These are phyloP conservation scores for Prunus armeniaca DNA, from an alignment of 306 rosid species.

Conservation along the genomic window DNA sequence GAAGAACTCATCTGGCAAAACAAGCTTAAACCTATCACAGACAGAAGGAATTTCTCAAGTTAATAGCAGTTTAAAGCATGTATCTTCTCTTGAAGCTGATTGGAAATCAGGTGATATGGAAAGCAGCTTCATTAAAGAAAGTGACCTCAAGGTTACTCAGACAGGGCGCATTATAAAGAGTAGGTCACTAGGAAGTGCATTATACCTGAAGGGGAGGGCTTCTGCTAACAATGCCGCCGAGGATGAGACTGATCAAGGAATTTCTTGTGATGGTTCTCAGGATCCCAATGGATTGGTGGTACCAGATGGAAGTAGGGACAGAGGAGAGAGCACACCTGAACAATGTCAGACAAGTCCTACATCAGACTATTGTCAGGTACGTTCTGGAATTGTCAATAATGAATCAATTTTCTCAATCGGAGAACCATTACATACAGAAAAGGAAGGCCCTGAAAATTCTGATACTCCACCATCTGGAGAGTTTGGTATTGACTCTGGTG, in stretches of 20 bases:
- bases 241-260: constrained; percentile 40
- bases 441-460: constrained; percentile 45
- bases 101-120: constrained; percentile 43
- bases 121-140: constrained; percentile 28
- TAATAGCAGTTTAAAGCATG: constrained; percentile 23
- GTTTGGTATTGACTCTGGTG: constrained; percentile 35
- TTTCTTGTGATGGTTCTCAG: constrained; percentile 35
- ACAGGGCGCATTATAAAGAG: constrained; percentile 46
- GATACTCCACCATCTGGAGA: constrained; percentile 46
- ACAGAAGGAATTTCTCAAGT: constrained; percentile 28
- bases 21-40: constrained; percentile 28
- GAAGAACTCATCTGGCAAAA: constrained; percentile 23
- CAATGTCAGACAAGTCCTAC: constrained; percentile 21
- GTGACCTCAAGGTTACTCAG: constrained; percentile 24
- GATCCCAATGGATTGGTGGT: constrained; percentile 25
- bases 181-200: constrained; percentile 59
- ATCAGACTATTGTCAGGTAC: constrained; percentile 27
- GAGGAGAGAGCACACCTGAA: constrained; percentile 33
- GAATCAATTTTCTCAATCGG: constrained; percentile 51
- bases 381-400: constrained; percentile 31
- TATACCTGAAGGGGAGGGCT: constrained; percentile 38
- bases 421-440: constrained; percentile 45
- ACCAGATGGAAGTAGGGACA: constrained; percentile 30
- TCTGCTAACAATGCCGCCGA: constrained; percentile 30
- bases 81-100: constrained; percentile 36